Evolutionary conservation across 2,329 filamentous ascomycete genomes (phyloP).

Genomic region (Talaromyces sp.): DNA sequence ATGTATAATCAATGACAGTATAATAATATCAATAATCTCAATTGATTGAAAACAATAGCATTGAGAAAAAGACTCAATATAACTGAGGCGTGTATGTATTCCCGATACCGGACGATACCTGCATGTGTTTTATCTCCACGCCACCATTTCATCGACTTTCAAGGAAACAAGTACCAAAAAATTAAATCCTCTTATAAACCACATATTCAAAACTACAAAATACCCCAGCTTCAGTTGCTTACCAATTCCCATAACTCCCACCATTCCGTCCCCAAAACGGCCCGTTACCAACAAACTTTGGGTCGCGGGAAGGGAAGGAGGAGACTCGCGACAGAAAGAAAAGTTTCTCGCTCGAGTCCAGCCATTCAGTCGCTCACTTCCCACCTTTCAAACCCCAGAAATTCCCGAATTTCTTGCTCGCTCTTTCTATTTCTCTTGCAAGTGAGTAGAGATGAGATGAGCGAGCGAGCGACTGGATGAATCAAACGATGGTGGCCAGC

Average conservation of each 20-base stretch:
- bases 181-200: too few relatives aligned
- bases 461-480: neutral
- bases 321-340: neutral
- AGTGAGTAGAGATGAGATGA: neutral
- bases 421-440: neutral
- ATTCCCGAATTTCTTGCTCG: neutral
- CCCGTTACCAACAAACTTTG: neutral
- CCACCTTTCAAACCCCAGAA: neutral
- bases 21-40: too few relatives aligned
- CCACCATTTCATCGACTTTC: too few relatives aligned
- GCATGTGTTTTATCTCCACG: neutral
- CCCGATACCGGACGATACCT: neutral
- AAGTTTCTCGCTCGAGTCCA: neutral
- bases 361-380: neutral
- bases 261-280: neutral
- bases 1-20: neutral
- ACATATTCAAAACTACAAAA: neutral
- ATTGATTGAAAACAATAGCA: neutral
- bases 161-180: too few relatives aligned
- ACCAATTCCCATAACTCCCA: neutral
- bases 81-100: neutral
- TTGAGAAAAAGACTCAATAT: neutral
- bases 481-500: neutral
- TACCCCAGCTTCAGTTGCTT: neutral
- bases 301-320: too few relatives aligned